Evolutionary conservation across 2,329 filamentous ascomycete species (phyloP), one percentile per base, ranked within the genome.

Genomic region (Chalaropsis ovoidea): DNA sequence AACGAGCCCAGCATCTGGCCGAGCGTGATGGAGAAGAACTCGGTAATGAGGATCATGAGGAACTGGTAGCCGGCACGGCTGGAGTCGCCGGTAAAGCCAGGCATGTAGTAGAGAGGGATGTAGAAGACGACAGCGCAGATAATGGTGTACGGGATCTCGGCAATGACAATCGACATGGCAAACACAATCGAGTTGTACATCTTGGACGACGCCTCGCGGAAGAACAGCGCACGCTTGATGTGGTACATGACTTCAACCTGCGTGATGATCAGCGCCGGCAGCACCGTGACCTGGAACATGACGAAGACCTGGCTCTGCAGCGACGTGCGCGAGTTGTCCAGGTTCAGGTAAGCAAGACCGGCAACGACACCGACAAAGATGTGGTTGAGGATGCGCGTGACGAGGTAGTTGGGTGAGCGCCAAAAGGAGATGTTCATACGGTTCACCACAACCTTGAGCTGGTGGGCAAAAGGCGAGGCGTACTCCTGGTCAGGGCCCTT

Each of bases 221-320:
- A 94, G 77, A 89, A 92, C 69, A 95, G 86, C 72, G 89, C 81
- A 54, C 90, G 84, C 68, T 87, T 86, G 71, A 92, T 79, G 72
- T 91, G 86, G 74, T 89, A 95, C 77, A 91, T 92, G 49, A 77
- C 72, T 74, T 95, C 88, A 64, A 95, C 87, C 72, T 95, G 90
- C 0, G 86, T 85, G 66, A 95, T 84, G 73, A 95, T 90, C 39
- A 95, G 79, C 0, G 89, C 88, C 0, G 90, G 90, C 31, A 96
- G 80, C 24, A 95, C 88, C 0, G 89, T 90, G 63, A 91, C 84
- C 74, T 95, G 90, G 82, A 96, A 96, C 74, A 94, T 89, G 75
- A 93, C 84, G 75, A 96, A 96, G 68, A 96, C 82, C 68, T 87
- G 86, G 78, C 94, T 89, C 75, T 96, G 91, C 3, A 96, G 80